phyloP scores from a whole-genome alignment of 176 grass and related monocot species.

The Typha latifolia region DNA sequence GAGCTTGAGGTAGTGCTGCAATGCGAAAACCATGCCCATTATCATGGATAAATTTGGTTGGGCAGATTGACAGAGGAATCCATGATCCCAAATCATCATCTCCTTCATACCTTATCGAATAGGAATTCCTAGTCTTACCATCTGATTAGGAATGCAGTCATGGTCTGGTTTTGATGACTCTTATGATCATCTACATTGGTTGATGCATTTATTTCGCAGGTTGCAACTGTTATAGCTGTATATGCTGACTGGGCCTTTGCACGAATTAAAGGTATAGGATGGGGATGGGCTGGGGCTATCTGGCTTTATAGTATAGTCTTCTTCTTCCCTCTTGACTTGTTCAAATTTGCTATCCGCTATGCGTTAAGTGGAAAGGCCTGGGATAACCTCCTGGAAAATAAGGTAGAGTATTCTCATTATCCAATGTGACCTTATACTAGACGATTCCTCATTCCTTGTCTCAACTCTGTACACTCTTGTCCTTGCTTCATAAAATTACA shows the following conservation, averaged over 20 bases:
- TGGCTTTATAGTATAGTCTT: slow-evolving; percentile 79
- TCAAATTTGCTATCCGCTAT: slow-evolving; percentile 84
- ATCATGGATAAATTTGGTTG: no score
- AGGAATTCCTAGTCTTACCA: no score
- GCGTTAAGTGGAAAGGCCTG: slow-evolving; percentile 80
- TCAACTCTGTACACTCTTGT: not conserved
- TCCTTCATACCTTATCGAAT: no score
- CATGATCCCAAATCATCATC: no score
- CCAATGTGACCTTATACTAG: no score
- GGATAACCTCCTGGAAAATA: slow-evolving; percentile 76
- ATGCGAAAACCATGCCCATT: no score
- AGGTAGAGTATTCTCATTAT: slow-evolving; percentile 25
- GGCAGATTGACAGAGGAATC: no score
- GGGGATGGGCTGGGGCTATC: slow-evolving; percentile 90
- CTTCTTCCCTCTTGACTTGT: slow-evolving; percentile 73
- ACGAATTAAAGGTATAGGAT: slow-evolving; percentile 55
- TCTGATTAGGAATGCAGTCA: no score
- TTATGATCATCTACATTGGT: no score
- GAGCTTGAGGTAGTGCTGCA: no score
- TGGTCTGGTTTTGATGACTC: no score
- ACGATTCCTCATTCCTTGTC: not conserved
- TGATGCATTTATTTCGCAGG: slow-evolving; percentile 17
- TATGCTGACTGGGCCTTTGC: slow-evolving; percentile 56
- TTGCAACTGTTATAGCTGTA: slow-evolving; percentile 61
- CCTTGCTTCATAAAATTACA: slow-evolving; percentile 11